Evolutionary conservation across 352 stramenopile species (phyloP), one percentile per base, ranked within the genome.

Genomic region (Globisporangium yorkense): DNA sequence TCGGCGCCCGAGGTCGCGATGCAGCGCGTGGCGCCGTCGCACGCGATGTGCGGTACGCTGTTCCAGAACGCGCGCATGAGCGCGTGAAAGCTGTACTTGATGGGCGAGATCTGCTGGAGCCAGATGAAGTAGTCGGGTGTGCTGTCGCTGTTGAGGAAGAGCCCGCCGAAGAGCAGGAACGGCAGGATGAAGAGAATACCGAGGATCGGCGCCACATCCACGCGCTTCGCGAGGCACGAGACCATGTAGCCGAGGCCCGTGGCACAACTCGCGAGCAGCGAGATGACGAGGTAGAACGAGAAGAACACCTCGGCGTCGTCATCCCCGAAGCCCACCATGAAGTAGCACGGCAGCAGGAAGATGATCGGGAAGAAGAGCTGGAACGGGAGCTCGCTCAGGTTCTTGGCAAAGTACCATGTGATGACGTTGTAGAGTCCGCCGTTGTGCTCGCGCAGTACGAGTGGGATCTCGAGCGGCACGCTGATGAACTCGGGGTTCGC

Each of bases 371-470:
- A 75, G 41, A 72, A 59, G 47, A 77, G 41, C 57, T 74, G 70
- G 45, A 67, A 65, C 27, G 61, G 54, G 40, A 74, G 51, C 55
- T 77, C 70, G 52, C 63, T 73, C 55, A 72, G 7, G 59, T 72
- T 77, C 56, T 77, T 77, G 59, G 69, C 66, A 40, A 70, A 44
- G 57, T 74, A 77, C 69, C 69, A 77, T n/a, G 61, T 57, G 39
- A 63, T 47, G 4, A 64, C 50, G 51, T 68, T 56, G 65, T 78
- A 78, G 41, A 78, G 50, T 1, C 68, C 61, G 37, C 61, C 57
- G 46, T 71, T 56, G 58, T 75, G 65, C 54, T 76, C 70, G 44
- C 70, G 67, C 33, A 67, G 45, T 16, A 76, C 65, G 45, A 78
- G 57, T 18, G 70, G 70, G 27, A 78, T 59, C 57, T 76, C 70